phyloP scores from a whole-genome alignment of 768 basidiomycete genomes.

The Termitomyces sp. region DNA sequence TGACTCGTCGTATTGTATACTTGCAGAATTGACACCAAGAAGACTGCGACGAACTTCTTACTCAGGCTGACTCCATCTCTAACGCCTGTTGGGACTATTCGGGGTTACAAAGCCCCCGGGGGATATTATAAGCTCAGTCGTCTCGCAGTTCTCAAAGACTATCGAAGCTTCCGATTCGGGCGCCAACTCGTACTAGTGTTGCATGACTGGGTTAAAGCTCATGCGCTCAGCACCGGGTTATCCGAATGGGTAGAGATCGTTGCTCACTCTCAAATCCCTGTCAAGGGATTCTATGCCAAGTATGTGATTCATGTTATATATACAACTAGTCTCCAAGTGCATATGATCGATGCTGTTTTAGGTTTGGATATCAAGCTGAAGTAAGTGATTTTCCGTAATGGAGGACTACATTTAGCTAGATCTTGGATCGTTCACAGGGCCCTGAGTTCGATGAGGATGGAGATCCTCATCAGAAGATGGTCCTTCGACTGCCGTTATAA shows the following conservation, averaged over 20 bases:
- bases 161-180: conserved; percentile 64
- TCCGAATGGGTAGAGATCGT: conserved; percentile 40
- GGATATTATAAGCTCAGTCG: conserved; percentile 71
- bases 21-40: conserved; percentile 53
- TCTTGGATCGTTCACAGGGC: conserved; percentile 42
- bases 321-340: too few relatives aligned
- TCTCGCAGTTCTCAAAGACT: conserved; percentile 63
- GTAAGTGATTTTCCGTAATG: conserved; percentile 35
- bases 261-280: conserved; percentile 69
- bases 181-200: conserved; percentile 59
- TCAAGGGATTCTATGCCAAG: conserved; percentile 75
- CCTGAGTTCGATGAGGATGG: conserved; percentile 79
- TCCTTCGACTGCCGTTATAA: conserved; percentile 45
- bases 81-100: conserved; percentile 69
- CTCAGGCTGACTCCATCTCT: conserved; percentile 61
- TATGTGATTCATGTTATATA: conserved; percentile 34
- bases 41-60: conserved; percentile 62
- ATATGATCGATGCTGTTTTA: conserved; percentile 26
- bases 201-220: conserved; percentile 53
- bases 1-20: neutral
- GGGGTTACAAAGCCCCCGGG: conserved; percentile 37
- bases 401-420: conserved; percentile 10
- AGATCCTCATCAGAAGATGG: conserved; percentile 85
- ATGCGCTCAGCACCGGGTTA: conserved; percentile 30
- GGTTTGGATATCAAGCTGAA: conserved; percentile 67